Conservation (phyloP, 352 stramenopile genomes). For the Lagenidium giganteum region DNA sequence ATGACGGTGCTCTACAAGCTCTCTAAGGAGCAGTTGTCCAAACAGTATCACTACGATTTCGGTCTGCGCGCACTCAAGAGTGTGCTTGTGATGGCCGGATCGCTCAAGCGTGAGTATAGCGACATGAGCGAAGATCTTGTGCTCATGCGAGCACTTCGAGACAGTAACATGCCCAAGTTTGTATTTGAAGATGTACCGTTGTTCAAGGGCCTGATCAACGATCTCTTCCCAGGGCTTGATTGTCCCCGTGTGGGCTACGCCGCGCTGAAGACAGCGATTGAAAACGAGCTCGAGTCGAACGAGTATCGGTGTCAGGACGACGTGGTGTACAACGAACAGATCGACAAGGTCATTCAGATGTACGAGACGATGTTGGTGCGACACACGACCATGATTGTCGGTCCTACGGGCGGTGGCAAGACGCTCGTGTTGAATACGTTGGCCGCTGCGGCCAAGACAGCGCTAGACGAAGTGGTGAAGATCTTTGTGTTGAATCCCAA, state of each 20-base stretch:
- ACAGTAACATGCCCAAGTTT: constrained; percentile 97
- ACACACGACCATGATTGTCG: constrained; percentile 96
- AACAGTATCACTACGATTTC: constrained; percentile 96
- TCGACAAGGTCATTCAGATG: constrained; percentile 98
- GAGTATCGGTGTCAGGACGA: constrained; percentile 72
- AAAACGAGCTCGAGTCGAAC: constrained; percentile 71
- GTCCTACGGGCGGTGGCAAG: constrained; percentile 91
- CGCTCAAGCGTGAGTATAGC: constrained; percentile 91
- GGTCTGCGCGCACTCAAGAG: constrained; percentile 92
- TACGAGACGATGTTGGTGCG: constrained; percentile 95
- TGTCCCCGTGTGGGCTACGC: constrained; percentile 92
- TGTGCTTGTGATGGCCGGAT: constrained; percentile 92
- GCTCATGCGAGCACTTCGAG: constrained; percentile 92
- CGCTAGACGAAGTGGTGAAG: constrained; percentile 88
- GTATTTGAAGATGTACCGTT: constrained; percentile 95
- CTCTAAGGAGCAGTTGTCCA: constrained; percentile 92
- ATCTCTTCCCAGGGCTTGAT: constrained; percentile 93
- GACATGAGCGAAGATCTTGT: constrained; percentile 93
- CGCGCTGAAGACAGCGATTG: constrained; percentile 85
- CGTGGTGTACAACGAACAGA: constrained; percentile 79
- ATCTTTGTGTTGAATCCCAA: constrained; percentile 95
- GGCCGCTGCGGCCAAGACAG: constrained; percentile 73
- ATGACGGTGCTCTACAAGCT: constrained; percentile 96
- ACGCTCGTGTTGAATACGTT: constrained; percentile 90
- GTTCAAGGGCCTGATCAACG: constrained; percentile 93